A percentile compares a stretch with the other conserved stretches of the same genome.
Evolutionary conservation across 352 stramenopile genomes (phyloP).

Genomic region (Phytophthora hybrid): DNA sequence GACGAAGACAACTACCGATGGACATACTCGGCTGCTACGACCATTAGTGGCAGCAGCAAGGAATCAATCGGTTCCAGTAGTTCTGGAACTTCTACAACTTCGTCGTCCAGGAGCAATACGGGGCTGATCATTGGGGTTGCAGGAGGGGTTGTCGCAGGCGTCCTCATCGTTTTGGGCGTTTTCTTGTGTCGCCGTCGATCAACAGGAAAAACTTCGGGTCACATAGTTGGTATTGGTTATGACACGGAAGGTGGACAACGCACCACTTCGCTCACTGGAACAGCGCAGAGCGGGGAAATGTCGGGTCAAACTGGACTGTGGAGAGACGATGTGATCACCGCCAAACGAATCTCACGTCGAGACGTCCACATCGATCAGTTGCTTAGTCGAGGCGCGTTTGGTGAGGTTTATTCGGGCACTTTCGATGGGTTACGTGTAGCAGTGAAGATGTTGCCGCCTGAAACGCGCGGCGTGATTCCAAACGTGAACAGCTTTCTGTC

Average conservation of each 20-base stretch:
- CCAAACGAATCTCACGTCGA: conserved; percentile 31
- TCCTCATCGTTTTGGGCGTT: not conserved
- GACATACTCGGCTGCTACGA: conserved; percentile 3
- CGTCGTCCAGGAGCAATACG: not conserved
- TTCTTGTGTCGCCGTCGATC: not conserved
- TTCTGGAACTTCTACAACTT: not conserved
- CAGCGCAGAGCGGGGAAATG: not conserved
- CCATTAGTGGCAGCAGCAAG: not conserved
- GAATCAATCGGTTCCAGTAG: not conserved
- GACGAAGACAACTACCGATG: conserved; percentile 5
- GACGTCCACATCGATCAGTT: conserved; percentile 17
- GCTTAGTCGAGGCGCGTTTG: conserved; percentile 49
- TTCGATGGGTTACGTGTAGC: conserved; percentile 40
- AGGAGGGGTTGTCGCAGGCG: not conserved
- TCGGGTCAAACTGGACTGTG: conserved; percentile 12
- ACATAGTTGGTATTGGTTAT: not conserved
- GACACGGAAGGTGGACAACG: not conserved
- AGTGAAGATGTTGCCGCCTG: conserved; percentile 46
- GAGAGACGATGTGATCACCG: conserved; percentile 40
- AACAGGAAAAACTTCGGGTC: not conserved
- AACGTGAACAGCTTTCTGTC: conserved; percentile 55
- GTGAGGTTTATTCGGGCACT: conserved; percentile 46
- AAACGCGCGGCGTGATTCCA: conserved; percentile 26
- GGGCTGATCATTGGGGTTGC: not conserved
- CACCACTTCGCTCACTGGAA: not conserved